These are phyloP conservation scores for Huiozyma naganishii DNA, from an alignment of 805 yeast genomes.

Conservation along the genomic window DNA sequence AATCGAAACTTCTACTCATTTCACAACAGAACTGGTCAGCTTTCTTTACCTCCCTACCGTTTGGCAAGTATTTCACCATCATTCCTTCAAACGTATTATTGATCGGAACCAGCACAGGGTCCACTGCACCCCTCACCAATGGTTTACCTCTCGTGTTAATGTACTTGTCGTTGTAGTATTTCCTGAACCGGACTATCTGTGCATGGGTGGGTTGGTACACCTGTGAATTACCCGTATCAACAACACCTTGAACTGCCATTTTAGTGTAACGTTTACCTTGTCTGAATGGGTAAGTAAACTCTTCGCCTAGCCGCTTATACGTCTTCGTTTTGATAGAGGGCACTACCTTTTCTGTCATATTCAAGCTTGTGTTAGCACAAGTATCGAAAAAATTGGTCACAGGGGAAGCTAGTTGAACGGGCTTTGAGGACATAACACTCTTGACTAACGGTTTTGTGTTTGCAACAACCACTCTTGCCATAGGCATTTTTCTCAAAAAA, in stretches of 20 bases:
- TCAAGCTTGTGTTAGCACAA: conserved; percentile 45
- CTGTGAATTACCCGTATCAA: conserved; percentile 25
- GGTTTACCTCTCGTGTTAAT: conserved; percentile 55
- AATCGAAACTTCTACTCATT: conserved; percentile 38
- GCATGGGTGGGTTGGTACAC: conserved; percentile 39
- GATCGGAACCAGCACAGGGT: conserved; percentile 51
- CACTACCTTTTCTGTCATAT: conserved; percentile 42
- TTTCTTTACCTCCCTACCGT: conserved; percentile 15
- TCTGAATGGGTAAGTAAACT: conserved; percentile 42
- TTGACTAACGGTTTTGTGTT: conserved; percentile 26
- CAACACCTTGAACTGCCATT: conserved; percentile 25
- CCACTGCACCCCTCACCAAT: conserved; percentile 48
- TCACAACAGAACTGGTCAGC: conserved; percentile 43
- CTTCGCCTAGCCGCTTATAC: conserved; percentile 37
- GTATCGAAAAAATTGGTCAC: conserved; percentile 40
- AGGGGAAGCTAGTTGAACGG: conserved; percentile 32
- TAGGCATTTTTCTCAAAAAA: conserved; percentile 28
- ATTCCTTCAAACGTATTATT: conserved; percentile 42
- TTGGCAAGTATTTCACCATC: conserved; percentile 38
- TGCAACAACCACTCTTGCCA: conserved; percentile 27
- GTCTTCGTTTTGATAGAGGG: conserved; percentile 53
- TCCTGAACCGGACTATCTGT: conserved; percentile 38
- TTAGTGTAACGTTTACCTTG: conserved; percentile 33
- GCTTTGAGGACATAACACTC: conserved; percentile 21
- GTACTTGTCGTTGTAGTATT: conserved; percentile 38